phyloP scores from a whole-genome alignment of 305 asterid genomes.

The Plantago rigida region DNA sequence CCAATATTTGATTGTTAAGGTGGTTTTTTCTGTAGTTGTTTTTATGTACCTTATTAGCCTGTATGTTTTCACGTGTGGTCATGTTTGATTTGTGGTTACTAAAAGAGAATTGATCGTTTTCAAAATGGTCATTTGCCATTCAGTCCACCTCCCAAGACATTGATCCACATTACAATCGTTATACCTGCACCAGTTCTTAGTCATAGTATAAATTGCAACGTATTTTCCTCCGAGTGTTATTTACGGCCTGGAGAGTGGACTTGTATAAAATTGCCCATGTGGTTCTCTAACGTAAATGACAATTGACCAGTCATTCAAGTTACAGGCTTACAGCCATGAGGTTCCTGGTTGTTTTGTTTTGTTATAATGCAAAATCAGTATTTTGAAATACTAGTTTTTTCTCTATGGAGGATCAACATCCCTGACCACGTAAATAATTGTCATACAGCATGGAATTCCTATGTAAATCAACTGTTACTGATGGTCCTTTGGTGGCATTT shows the following conservation, averaged over 20 bases:
- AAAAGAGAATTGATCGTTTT: slow-evolving; percentile 9
- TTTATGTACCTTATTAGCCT: not conserved
- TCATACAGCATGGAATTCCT: slow-evolving; percentile 91
- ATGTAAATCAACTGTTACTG: slow-evolving; percentile 61
- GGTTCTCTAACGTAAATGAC: not conserved
- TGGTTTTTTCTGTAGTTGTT: not conserved
- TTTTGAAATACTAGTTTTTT: slow-evolving; percentile 12
- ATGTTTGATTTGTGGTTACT: slow-evolving; percentile 12
- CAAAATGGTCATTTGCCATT: slow-evolving; percentile 14
- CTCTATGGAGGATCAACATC: slow-evolving; percentile 25
- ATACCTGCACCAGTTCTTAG: too few species aligned
- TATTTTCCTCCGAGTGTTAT: too few species aligned
- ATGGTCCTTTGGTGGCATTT: slow-evolving; percentile 98
- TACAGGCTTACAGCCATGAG: too few species aligned
- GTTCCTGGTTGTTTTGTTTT: not conserved
- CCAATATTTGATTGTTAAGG: not conserved
- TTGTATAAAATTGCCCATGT: not conserved
- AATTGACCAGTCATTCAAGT: not conserved
- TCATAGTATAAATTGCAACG: too few species aligned
- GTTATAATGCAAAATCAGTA: slow-evolving; percentile 10
- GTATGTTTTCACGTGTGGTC: slow-evolving; percentile 2
- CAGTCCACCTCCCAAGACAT: slow-evolving; percentile 19
- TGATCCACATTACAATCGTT: not conserved
- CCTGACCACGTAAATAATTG: slow-evolving; percentile 30
- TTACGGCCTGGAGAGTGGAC: not conserved